These are phyloP conservation scores for Clathrus columnatus DNA, from an alignment of 768 basidiomycete genomes.

Conservation along the genomic window DNA sequence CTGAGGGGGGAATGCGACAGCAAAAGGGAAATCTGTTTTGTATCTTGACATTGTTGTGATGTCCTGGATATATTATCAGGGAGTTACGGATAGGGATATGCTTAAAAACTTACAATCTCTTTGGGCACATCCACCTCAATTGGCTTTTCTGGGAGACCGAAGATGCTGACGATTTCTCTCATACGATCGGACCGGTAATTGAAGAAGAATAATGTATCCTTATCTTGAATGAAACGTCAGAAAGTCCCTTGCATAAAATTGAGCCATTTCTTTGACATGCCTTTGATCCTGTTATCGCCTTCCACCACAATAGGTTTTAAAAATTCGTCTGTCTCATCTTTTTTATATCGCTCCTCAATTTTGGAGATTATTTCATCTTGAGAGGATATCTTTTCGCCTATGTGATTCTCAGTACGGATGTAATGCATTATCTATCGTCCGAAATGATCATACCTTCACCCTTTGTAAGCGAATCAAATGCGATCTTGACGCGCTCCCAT, in stretches of 20 bases:
- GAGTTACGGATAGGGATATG: neutral
- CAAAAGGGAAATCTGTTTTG: conserved; percentile 85
- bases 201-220: conserved; percentile 90
- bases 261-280: conserved; percentile 29
- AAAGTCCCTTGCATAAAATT: neutral
- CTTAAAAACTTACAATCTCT: conserved; percentile 49
- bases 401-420: conserved; percentile 10
- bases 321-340: conserved; percentile 91
- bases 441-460: conserved; percentile 37
- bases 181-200: conserved; percentile 97
- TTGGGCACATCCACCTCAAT: conserved; percentile 76
- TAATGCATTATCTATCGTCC: neutral
- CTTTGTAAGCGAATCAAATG: conserved; percentile 73
- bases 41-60: conserved; percentile 94
- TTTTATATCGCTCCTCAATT: conserved; percentile 67
- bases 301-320: conserved; percentile 87
- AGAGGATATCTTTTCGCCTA: conserved; percentile 39
- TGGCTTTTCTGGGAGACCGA: conserved; percentile 77
- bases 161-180: conserved; percentile 79
- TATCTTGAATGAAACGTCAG: conserved; percentile 39
- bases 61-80: conserved; percentile 34
- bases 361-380: conserved; percentile 51
- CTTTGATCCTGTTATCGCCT: conserved; percentile 70
- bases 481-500: conserved; percentile 90
- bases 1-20: conserved; percentile 89